Base-by-base conservation (phyloP, 495 filamentous ascomycete species). In the Amniculicola lignicola region DNA sequence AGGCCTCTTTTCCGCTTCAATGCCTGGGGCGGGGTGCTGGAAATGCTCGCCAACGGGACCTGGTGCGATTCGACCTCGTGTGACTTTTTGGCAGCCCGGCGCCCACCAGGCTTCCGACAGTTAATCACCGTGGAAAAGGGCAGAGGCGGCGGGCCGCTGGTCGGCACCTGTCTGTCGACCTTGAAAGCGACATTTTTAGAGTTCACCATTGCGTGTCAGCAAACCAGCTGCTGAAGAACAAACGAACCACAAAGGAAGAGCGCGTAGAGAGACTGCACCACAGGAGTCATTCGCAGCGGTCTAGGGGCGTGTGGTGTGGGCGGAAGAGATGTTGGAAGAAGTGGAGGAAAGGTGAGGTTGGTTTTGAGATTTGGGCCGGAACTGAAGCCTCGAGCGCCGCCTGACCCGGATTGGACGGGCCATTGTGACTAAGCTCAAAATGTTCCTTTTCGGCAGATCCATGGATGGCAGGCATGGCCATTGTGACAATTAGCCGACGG, bases 151-250 rank as follows among this genome's bases (percentile, higher is more conserved):
- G 40, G 38, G 5, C 39, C 49, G 11, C 23, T 18, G 2, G 27
- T 22, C 14, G 51, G 58, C n/a, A 28, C 35, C 45, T 61, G 58
- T 31, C 51, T 55, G 38, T 53, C 33, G 51, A 61, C 58, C 42
- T 38, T 61, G 51, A 61, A 61, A 21, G 51, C 31, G 39, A 56
- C 58, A 46, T 53, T 55, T 49, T 61, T 61, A n/a, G 40, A 23
- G 36, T 61, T 61, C 7, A 61, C 58, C 58, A 61, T 61, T 33
- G 49, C 47, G 47, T 39, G 42, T 31, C 42, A 58, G 45, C 49
- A 41, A 50, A 23, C 55, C 55, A 52, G 47, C 40, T 31, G 48
- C 40, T 44, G 48, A 33, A 11, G 2, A 27, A 44, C 55, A 40
- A 35, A 40, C 38, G 41, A 23, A 29, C 47, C 38, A 27, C 28